Conservation (phyloP, 495 filamentous ascomycete genomes). For the Aspergillus funiculosus region DNA sequence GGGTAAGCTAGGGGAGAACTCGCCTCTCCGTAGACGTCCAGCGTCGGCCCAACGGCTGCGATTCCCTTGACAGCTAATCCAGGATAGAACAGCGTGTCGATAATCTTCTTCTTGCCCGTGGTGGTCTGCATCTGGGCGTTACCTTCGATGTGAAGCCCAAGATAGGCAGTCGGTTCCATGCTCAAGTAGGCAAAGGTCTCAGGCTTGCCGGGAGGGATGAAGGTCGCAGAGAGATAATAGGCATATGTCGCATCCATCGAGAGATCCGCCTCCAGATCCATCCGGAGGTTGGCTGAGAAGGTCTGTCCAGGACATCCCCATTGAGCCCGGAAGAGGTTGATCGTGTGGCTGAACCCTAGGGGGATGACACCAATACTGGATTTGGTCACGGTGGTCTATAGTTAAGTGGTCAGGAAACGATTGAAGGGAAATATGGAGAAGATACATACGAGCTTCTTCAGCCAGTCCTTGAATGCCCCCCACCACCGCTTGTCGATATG, state of each 20-base stretch:
- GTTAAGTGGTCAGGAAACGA: background rate
- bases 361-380: constrained; percentile 4
- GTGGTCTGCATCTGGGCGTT: constrained; percentile 15
- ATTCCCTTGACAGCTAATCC: constrained; percentile 31
- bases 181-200: constrained; percentile 20
- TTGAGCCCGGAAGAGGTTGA: constrained; percentile 8
- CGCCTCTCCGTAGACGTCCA: constrained; percentile 27
- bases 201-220: constrained; percentile 15
- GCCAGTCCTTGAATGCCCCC: constrained; percentile 13
- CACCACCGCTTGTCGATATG: constrained; percentile 18
- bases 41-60: constrained; percentile 28
- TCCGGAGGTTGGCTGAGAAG: constrained; percentile 12
- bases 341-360: background rate
- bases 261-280: constrained; percentile 20
- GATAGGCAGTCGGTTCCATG: constrained; percentile 19
- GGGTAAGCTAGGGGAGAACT: background rate
- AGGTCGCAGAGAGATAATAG: constrained; percentile 25
- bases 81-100: constrained; percentile 25
- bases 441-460: constrained; percentile 3
- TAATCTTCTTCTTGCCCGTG: constrained; percentile 19
- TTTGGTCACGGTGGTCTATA: constrained; percentile 8
- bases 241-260: constrained; percentile 24
- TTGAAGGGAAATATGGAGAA: background rate
- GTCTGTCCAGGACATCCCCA: background rate
- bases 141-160: constrained; percentile 19